Base-by-base conservation (phyloP, 2,329 filamentous ascomycete genomes). In the Colletotrichum sp. region DNA sequence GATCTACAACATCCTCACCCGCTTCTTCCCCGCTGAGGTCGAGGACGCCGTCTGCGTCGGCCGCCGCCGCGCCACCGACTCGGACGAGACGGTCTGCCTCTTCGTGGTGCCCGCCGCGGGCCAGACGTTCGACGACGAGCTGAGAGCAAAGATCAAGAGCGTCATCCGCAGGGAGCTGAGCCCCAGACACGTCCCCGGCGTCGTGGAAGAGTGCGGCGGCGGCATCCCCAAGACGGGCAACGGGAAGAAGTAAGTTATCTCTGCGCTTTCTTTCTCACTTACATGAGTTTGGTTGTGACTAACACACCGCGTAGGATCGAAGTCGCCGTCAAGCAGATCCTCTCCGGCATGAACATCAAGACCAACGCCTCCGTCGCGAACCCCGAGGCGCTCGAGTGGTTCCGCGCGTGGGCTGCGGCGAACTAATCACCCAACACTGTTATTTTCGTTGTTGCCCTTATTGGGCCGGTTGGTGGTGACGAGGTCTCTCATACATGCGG, bases 351-450 rank as follows among this genome's bases (percentile, higher is more conserved):
- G 84, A 91, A 95, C 68, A 92, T 98, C 78, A 96, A 96, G 87
- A 97, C 95, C 0, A 96, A 95, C 65, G 96, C 96, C 0, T 97
- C 95, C 81, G 96, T 98, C n/a, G 95, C 95, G 6, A 98, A 98
- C 83, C 93, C 94, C 3, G 94, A 93, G 79, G 96, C 96, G 78
- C 85, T 99, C 78, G 93, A 95, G 55, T 98, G 95, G 94, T 98
- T 98, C 85, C 90, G 91, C 78, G 86, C 89, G 36, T 98, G 96
- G 96, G 91, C 93, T 15, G 86, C 84, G 77, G 86, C 86, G 66
- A 87, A 94, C 27, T 86, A 77, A 79, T n/a, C n/a, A 4, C 12
- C 8, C n/a, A 30, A 10, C 15, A 4, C 5, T 36, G 12, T 61
- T 61, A 5, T 34, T 34, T 32, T 18, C 36, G 36, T 32, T 22